phyloP scores from a whole-genome alignment of 225 moss, liverwort and hornwort species.

The Straminergon stramineum region DNA sequence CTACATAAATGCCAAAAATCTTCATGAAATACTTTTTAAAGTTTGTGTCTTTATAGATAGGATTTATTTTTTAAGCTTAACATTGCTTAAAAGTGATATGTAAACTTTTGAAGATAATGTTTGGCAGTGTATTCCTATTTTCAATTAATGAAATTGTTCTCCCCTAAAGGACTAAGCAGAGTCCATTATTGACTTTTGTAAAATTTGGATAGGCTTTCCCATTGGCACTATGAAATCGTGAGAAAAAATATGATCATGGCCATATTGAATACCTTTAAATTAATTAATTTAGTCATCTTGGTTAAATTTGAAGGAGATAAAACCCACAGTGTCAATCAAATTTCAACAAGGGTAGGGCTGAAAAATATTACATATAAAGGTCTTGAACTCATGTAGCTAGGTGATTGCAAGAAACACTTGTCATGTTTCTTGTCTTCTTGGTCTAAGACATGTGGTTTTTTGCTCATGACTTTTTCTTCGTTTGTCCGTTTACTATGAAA shows the following conservation, averaged over 20 bases:
- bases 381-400: not conserved
- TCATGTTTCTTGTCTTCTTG: no score
- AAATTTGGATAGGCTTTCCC: not conserved
- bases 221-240: not conserved
- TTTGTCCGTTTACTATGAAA: no score
- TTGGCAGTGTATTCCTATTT: not conserved
- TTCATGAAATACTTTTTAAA: not conserved
- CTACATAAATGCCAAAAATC: not conserved
- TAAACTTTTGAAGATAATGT: not conserved
- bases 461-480: no score
- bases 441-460: no score
- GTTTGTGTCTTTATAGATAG: not conserved
- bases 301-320: not conserved
- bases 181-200: not conserved
- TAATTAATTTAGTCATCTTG: not conserved
- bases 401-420: no score
- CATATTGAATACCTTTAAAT: not conserved
- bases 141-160: not conserved
- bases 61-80: not conserved
- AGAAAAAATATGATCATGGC: not conserved
- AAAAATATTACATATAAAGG: not conserved
- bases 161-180: not conserved
- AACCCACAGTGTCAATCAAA: not conserved
- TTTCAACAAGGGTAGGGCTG: not conserved
- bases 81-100: not conserved